Percentiles rank a stretch among this genome's conserved stretches.
Evolutionary conservation across 2,329 filamentous ascomycete genomes (phyloP).

Genomic region (Stachybotrys elegans): DNA sequence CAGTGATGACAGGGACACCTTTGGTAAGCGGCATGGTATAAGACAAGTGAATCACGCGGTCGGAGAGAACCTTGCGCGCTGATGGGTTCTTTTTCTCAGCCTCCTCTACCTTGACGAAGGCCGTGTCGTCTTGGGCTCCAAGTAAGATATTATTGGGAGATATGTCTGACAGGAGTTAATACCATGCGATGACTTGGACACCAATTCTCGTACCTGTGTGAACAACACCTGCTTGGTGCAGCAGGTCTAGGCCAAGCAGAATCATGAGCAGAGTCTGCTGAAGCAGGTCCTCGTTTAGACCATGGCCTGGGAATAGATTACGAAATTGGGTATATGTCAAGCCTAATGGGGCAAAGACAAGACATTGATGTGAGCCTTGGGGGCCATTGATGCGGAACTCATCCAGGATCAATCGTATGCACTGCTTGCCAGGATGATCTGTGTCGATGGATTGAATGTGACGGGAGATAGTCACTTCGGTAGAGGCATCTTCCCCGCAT

Average conservation of each 20-base stretch:
- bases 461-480: not conserved
- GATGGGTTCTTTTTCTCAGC: slow-evolving; percentile 31
- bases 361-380: slow-evolving; percentile 13
- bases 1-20: slow-evolving; percentile 37
- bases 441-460: not conserved
- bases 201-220: slow-evolving; percentile 11
- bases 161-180: slow-evolving; percentile 27
- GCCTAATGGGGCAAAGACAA: slow-evolving; percentile 12
- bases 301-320: slow-evolving; percentile 13
- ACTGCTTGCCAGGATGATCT: not conserved
- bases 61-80: slow-evolving; percentile 35
- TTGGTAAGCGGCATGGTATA: slow-evolving; percentile 25
- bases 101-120: slow-evolving; percentile 32
- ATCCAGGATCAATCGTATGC: not conserved
- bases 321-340: slow-evolving; percentile 14
- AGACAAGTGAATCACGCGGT: slow-evolving; percentile 36
- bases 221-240: slow-evolving; percentile 11
- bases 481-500: not conserved
- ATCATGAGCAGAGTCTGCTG: slow-evolving; percentile 13
- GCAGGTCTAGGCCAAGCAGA: slow-evolving; percentile 11
- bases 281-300: slow-evolving; percentile 15
- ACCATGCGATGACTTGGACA: no score
- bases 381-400: slow-evolving; percentile 5
- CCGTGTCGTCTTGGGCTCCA: slow-evolving; percentile 30
- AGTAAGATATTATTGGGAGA: slow-evolving; percentile 44